Evolutionary conservation across 192 early-diverging fungal species (phyloP).

Genomic region (Powellomyces hirtus): DNA sequence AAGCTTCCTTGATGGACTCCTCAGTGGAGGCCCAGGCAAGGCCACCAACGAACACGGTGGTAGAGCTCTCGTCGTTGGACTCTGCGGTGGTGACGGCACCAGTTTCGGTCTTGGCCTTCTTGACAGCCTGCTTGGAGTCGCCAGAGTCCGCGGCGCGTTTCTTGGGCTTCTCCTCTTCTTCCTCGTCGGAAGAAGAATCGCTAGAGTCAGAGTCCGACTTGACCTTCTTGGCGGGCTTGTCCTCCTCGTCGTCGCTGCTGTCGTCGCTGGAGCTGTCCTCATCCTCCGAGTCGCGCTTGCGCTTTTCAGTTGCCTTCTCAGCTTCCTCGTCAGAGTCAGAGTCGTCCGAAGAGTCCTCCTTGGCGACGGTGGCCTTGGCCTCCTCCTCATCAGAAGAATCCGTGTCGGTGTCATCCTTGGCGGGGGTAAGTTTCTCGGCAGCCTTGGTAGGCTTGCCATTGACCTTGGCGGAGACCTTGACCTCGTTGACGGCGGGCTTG

Average conservation of each 20-base stretch:
- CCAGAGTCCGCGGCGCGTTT: constrained; percentile 37
- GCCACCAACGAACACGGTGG: constrained; percentile 71
- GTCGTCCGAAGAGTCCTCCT: constrained; percentile 35
- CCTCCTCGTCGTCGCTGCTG: constrained; percentile 44
- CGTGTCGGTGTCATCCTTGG: constrained; percentile 30
- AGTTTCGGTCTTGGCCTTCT: constrained; percentile 44
- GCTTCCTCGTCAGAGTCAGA: constrained; percentile 33
- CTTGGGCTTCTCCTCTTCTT: constrained; percentile 36
- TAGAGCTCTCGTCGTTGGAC: constrained; percentile 26
- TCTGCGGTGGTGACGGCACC: constrained; percentile 54
- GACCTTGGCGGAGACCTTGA: constrained; percentile 36
- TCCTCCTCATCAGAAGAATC: constrained; percentile 11
- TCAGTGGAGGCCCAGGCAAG: constrained; percentile 70
- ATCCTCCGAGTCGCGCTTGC: constrained; percentile 22
- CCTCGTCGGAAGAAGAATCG: constrained; percentile 34
- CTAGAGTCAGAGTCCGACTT: constrained; percentile 43
- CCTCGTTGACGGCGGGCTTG: constrained; percentile 19
- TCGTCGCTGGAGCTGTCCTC: constrained; percentile 32
- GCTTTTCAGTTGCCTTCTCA: constrained; percentile 17
- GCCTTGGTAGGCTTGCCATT: constrained; percentile 30
- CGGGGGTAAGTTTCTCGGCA: constrained; percentile 26
- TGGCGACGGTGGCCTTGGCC: constrained; percentile 9
- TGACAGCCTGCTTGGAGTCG: constrained; percentile 20
- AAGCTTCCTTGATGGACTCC: constrained; percentile 59
- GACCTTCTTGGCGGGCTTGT: constrained; percentile 48